These are phyloP conservation scores for Didymella exigua DNA, from an alignment of 2,329 filamentous ascomycete species.

Conservation along the genomic window DNA sequence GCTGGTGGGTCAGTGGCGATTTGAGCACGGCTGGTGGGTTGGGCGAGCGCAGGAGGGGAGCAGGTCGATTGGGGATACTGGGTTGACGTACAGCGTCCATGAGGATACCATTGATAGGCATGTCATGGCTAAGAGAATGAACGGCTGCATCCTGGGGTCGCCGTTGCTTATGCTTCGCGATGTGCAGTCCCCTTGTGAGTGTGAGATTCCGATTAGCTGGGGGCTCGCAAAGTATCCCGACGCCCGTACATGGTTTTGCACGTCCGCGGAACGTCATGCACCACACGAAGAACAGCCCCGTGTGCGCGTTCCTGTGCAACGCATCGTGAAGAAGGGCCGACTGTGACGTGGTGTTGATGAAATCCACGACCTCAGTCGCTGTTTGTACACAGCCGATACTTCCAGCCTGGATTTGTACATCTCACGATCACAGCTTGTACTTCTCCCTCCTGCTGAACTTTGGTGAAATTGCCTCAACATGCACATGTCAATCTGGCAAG, in stretches of 20 bases:
- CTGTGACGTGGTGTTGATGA: not conserved
- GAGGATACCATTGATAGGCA: not conserved
- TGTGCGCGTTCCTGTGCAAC: not conserved
- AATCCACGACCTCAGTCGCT: not conserved
- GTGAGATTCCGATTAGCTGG: no score
- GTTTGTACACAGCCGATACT: not conserved
- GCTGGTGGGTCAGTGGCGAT: not conserved
- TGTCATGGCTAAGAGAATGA: not conserved
- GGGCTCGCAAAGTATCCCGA: no score
- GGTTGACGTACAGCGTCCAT: constrained; percentile 4
- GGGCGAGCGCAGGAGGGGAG: not conserved
- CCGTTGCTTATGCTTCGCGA: not conserved
- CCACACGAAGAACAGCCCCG: not conserved
- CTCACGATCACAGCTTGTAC: not conserved
- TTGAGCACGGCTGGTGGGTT: not conserved
- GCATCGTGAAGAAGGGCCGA: not conserved
- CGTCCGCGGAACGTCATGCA: not conserved
- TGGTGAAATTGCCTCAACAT: no score
- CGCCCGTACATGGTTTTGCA: not conserved
- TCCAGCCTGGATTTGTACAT: not conserved
- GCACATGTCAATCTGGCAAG: not conserved
- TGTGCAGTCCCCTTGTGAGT: no score
- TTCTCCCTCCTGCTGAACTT: not conserved
- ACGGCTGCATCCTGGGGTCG: not conserved
- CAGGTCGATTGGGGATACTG: no score